Percentiles rank a stretch among this genome's conserved stretches.
Conservation (phyloP, 768 basidiomycete species). For the Agaricus blazei region DNA sequence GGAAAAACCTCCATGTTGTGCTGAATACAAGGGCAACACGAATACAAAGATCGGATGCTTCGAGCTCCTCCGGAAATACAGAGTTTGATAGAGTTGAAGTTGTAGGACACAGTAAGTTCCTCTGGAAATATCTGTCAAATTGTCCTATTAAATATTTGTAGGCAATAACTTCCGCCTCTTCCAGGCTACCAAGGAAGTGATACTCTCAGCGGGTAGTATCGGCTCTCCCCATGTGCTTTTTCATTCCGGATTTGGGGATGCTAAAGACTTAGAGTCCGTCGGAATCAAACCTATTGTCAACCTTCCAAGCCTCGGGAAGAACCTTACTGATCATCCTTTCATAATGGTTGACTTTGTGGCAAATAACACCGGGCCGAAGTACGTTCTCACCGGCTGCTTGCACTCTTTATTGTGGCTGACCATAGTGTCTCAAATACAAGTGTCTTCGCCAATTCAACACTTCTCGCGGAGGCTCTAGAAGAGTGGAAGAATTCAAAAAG, state of each 20-base stretch:
- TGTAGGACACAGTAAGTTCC: background rate
- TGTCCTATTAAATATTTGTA: background rate
- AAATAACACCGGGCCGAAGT: slow-evolving; percentile 8
- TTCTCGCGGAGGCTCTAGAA: slow-evolving; percentile 8
- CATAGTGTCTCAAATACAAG: background rate
- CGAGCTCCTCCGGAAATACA: background rate
- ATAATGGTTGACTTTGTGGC: slow-evolving; percentile 7
- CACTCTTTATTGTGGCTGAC: background rate
- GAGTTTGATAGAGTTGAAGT: background rate
- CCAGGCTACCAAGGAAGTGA: slow-evolving; percentile 7
- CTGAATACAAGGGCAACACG: slow-evolving; percentile 24
- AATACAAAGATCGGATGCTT: slow-evolving; percentile 4
- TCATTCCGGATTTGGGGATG: slow-evolving; percentile 15
- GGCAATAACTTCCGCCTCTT: background rate
- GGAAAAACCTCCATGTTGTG: slow-evolving; percentile 27
- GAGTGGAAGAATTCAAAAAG: slow-evolving; percentile 11
- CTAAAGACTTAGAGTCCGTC: slow-evolving; percentile 6
- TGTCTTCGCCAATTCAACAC: background rate
- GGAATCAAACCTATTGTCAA: slow-evolving; percentile 21
- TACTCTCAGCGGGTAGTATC: slow-evolving; percentile 12
- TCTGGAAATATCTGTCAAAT: too few relatives aligned
- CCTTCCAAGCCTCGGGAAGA: slow-evolving; percentile 23
- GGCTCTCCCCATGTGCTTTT: slow-evolving; percentile 14
- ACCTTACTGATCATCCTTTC: slow-evolving; percentile 23
- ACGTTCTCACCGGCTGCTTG: background rate